Conservation (phyloP, 805 yeast genomes). For the Candida ponderosae region DNA sequence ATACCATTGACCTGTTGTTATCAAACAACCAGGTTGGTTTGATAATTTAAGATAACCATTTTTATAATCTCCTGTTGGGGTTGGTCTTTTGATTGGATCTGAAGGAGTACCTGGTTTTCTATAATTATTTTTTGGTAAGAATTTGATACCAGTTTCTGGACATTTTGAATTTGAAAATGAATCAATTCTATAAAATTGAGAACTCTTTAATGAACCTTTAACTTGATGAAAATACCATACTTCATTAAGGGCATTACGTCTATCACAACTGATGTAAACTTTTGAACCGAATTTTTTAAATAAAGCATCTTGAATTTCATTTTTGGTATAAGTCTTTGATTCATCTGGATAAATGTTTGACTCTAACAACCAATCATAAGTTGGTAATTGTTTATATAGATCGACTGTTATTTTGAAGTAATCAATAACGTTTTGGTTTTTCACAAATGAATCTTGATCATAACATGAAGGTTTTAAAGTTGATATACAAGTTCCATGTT, state of each 20-base stretch:
- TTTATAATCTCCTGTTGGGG: conserved; percentile 22
- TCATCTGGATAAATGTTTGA: conserved; percentile 68
- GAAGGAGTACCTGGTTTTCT: conserved; percentile 22
- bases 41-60: conserved; percentile 43
- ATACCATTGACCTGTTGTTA: conserved; percentile 84
- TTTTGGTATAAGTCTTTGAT: conserved; percentile 46
- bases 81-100: conserved; percentile 8
- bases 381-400: conserved; percentile 52
- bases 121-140: conserved; percentile 54
- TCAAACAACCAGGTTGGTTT: conserved; percentile 65
- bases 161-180: conserved; percentile 52
- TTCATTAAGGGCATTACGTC: conserved; percentile 33
- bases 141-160: conserved; percentile 60
- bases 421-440: conserved; percentile 48
- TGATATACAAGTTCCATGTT: conserved; percentile 88
- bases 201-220: conserved; percentile 63
- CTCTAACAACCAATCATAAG: conserved; percentile 54
- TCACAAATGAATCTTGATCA: conserved; percentile 14
- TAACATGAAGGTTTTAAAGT: conserved; percentile 75
- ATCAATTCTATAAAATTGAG: conserved; percentile 59
- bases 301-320: conserved; percentile 47
- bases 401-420: conserved; percentile 56
- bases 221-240: conserved; percentile 76
- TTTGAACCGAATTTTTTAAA: conserved; percentile 41
- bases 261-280: conserved; percentile 57